A percentile compares a stretch with the other conserved stretches of the same genome.
Evolutionary conservation across 176 grass and related monocot species (phyloP).

Genomic region (Elaeis guineensis): DNA sequence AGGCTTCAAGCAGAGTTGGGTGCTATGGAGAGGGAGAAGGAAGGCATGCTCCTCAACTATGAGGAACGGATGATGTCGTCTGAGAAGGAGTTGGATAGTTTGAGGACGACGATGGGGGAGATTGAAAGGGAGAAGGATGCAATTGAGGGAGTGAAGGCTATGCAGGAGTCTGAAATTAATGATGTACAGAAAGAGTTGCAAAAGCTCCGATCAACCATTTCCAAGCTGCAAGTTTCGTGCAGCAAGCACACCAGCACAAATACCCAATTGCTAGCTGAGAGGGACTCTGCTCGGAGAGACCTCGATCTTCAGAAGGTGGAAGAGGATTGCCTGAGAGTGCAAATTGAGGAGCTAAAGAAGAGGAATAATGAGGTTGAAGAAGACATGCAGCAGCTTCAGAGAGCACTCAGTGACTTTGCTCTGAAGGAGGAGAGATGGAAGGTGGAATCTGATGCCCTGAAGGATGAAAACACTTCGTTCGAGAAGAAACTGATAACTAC

Average conservation of each 20-base stretch:
- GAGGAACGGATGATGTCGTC: constrained; percentile 21
- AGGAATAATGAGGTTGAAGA: constrained; percentile 1
- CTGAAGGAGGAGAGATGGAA: background rate
- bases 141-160: background rate
- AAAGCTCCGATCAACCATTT: constrained; percentile 26
- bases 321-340: constrained; percentile 13
- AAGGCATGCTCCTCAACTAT: constrained; percentile 17
- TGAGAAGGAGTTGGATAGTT: background rate
- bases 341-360: constrained; percentile 23
- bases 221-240: constrained; percentile 24
- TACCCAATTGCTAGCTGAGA: constrained; percentile 21
- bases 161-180: constrained; percentile 25
- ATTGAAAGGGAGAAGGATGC: constrained; percentile 41
- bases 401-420: constrained; percentile 5
- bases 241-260: constrained; percentile 10
- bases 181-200: constrained; percentile 23
- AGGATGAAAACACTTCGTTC: background rate
- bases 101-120: constrained; percentile 1
- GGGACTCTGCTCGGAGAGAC: background rate
- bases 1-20: constrained; percentile 24
- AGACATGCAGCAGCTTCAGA: constrained; percentile 25
- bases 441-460: background rate
- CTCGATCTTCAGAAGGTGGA: constrained; percentile 20
- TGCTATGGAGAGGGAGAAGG: constrained; percentile 26
- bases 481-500: background rate